These are phyloP conservation scores for Eragrostis nindensis DNA, from an alignment of 176 grass and related monocot species.

Conservation along the genomic window DNA sequence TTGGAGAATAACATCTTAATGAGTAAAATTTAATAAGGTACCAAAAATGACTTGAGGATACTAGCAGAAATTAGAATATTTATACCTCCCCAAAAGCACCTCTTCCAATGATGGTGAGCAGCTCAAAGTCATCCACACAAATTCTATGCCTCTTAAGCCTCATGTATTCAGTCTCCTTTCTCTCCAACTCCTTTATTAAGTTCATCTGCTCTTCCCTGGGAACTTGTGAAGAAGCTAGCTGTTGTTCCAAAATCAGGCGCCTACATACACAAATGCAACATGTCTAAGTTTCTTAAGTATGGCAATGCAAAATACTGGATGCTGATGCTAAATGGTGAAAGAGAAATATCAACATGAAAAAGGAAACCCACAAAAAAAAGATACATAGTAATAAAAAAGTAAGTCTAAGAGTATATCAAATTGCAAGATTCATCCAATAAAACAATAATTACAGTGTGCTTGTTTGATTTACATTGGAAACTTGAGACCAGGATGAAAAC, in stretches of 20 bases:
- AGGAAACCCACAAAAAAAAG: not conserved
- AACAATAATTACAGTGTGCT: not conserved
- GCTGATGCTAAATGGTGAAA: slow-evolving; percentile 8
- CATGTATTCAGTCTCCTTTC: slow-evolving; percentile 82
- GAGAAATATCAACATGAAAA: slow-evolving; percentile 7
- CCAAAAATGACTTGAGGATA: slow-evolving; percentile 24
- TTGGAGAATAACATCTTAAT: slow-evolving; percentile 26
- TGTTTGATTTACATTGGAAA: not conserved
- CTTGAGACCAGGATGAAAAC: not conserved
- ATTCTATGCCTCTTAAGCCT: slow-evolving; percentile 66
- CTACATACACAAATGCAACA: slow-evolving; percentile 39
- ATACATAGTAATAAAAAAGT: slow-evolving; percentile 15
- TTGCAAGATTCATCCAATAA: not conserved
- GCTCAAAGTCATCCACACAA: slow-evolving; percentile 69
- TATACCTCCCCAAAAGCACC: slow-evolving; percentile 74
- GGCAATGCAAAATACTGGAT: not conserved
- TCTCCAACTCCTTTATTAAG: slow-evolving; percentile 74
- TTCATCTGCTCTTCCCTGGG: slow-evolving; percentile 64
- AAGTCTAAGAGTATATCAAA: not conserved
- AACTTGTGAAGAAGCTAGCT: slow-evolving; percentile 64
- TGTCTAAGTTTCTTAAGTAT: not conserved
- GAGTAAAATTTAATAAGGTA: slow-evolving; percentile 10
- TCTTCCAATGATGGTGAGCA: slow-evolving; percentile 70
- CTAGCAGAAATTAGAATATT: slow-evolving; percentile 16
- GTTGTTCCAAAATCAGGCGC: slow-evolving; percentile 60